A percentile compares a stretch with the other conserved stretches of the same genome.
phyloP scores from a whole-genome alignment of 164 flowering plant genomes.

The Berberis vulgaris region DNA sequence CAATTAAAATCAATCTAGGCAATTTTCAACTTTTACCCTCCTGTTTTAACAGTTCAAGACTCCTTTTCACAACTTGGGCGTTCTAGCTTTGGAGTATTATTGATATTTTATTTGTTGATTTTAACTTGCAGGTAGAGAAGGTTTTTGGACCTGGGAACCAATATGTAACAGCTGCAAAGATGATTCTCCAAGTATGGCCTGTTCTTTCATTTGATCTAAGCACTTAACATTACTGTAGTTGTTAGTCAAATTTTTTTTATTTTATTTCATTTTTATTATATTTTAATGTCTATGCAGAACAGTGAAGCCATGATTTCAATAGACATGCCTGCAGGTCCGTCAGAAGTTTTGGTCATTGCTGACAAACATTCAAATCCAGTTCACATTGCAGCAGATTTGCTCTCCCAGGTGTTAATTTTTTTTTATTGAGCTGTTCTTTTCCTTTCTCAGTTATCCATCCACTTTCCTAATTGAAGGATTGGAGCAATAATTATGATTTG shows the following conservation, averaged over 20 bases:
- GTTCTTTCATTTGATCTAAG: neutral
- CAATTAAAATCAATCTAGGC: no score
- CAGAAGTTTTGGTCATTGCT: conserved; percentile 95
- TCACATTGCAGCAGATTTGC: conserved; percentile 88
- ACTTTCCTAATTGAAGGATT: no score
- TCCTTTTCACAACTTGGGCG: no score
- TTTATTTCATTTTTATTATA: no score
- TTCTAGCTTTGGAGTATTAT: no score
- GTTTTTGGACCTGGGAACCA: conserved; percentile 98
- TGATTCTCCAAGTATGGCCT: conserved; percentile 79
- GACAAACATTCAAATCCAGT: conserved; percentile 82
- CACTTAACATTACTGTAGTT: no score
- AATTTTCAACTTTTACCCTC: no score
- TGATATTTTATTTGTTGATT: neutral
- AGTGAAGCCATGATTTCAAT: conserved; percentile 98
- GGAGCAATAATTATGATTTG: no score
- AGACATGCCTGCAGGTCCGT: conserved; percentile 99
- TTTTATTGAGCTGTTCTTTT: no score
- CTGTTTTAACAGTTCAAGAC: no score
- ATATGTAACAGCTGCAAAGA: conserved; percentile 97
- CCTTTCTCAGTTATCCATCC: no score
- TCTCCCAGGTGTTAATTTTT: conserved; percentile 63
- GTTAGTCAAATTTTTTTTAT: no score
- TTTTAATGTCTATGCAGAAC: conserved; percentile 37
- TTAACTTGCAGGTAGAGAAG: conserved; percentile 70